phyloP scores from a whole-genome alignment of 306 rosid genomes.

The Quercus robur region DNA sequence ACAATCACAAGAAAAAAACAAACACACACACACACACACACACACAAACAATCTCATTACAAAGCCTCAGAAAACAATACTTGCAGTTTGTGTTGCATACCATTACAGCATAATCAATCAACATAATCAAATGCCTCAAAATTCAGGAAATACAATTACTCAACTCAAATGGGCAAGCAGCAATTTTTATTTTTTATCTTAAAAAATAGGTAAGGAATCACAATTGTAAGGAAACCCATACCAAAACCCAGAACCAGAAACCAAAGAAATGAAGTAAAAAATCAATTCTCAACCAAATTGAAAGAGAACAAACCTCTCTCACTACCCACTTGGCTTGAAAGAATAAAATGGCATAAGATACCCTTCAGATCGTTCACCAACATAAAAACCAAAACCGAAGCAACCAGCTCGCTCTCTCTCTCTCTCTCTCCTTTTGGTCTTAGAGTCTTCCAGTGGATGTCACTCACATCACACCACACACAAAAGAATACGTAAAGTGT shows the following conservation, averaged over 20 bases:
- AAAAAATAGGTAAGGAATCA: neutral
- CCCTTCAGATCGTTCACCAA: neutral
- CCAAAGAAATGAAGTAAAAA: neutral
- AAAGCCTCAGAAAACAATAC: neutral
- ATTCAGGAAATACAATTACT: neutral
- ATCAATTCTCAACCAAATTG: neutral
- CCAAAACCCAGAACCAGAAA: neutral
- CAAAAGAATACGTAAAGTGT: neutral
- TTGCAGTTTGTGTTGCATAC: neutral
- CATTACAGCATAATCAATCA: neutral
- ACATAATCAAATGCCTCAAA: neutral
- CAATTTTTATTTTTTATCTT: too few species aligned
- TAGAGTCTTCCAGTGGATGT: neutral
- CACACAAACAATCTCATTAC: neutral
- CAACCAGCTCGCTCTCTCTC: neutral
- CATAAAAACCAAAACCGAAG: neutral
- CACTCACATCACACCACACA: neutral
- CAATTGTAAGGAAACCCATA: neutral
- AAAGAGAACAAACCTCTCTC: neutral
- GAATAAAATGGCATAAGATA: neutral
- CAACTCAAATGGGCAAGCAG: neutral
- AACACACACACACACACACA: too few species aligned
- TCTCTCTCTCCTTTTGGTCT: neutral
- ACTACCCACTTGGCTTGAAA: neutral
- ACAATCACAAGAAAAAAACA: too few species aligned